Evolutionary conservation across 345 rosid species (phyloP).

Genomic region (Hirschfeldia incana): DNA sequence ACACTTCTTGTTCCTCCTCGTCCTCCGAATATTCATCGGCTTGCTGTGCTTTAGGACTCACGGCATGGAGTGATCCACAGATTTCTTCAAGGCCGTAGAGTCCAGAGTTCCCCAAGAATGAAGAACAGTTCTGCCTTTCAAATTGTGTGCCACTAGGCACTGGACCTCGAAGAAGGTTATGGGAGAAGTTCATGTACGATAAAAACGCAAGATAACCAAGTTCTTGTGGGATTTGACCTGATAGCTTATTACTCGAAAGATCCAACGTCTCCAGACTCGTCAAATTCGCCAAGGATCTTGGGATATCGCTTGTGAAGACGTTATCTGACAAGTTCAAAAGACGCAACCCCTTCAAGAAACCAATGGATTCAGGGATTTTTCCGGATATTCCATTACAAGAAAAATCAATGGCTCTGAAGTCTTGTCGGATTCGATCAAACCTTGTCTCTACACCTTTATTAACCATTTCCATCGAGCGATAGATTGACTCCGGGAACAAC

Average conservation of each 20-base stretch:
- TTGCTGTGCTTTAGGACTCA: not conserved
- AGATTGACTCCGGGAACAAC: not conserved
- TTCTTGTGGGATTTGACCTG: not conserved
- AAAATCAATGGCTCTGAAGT: constrained; percentile 2
- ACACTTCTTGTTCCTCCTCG: not conserved
- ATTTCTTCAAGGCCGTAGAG: not conserved
- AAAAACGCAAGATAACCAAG: not conserved
- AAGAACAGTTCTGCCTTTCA: not conserved
- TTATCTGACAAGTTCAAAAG: not conserved
- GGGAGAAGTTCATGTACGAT: not conserved
- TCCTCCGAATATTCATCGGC: not conserved
- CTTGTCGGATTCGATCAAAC: not conserved
- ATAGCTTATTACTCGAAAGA: not conserved
- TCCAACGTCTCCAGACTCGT: not conserved
- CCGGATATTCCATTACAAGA: not conserved
- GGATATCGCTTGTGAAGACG: not conserved
- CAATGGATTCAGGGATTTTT: not conserved
- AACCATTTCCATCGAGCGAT: not conserved
- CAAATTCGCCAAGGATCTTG: not conserved
- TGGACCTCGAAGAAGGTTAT: not conserved
- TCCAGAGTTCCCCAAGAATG: not conserved
- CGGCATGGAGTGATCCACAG: not conserved
- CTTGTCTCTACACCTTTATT: not conserved
- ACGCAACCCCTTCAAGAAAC: not conserved
- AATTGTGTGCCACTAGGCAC: not conserved